Conservation (phyloP, 306 rosid genomes). For the Castanospermum australe region DNA sequence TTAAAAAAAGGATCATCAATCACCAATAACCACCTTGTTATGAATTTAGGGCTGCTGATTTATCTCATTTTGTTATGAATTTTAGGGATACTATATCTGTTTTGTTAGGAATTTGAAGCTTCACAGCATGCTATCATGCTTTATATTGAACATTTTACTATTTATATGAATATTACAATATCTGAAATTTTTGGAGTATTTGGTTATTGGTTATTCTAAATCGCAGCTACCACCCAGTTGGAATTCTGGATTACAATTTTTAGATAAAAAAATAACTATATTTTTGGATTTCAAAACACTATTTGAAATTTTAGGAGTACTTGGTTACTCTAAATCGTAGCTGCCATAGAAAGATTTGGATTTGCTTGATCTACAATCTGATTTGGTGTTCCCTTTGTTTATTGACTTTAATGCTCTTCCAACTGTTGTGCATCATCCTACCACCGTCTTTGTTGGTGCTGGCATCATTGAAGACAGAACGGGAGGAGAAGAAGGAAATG, state of each 20-base stretch:
- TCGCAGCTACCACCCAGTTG: no score
- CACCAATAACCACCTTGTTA: no score
- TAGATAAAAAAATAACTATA: neutral
- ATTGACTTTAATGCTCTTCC: neutral
- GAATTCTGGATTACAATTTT: no score
- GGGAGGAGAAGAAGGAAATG: conserved; percentile 77
- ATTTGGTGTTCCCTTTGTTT: neutral
- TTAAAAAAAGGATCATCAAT: no score
- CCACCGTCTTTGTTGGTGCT: conserved; percentile 14
- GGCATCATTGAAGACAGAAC: conserved; percentile 81
- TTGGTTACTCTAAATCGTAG: neutral
- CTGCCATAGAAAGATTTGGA: neutral
- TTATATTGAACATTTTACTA: no score
- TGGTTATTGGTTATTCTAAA: no score
- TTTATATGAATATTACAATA: neutral
- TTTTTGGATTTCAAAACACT: neutral
- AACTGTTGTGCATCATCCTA: neutral
- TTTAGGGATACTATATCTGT: no score
- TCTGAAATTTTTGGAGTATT: no score
- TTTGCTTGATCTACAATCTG: neutral
- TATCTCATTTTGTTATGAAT: no score
- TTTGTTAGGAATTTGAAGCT: no score
- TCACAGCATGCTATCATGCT: no score
- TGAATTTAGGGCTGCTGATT: no score
- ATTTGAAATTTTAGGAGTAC: neutral